Conservation (phyloP, 148 eudicot species). For the Camellia japonica region DNA sequence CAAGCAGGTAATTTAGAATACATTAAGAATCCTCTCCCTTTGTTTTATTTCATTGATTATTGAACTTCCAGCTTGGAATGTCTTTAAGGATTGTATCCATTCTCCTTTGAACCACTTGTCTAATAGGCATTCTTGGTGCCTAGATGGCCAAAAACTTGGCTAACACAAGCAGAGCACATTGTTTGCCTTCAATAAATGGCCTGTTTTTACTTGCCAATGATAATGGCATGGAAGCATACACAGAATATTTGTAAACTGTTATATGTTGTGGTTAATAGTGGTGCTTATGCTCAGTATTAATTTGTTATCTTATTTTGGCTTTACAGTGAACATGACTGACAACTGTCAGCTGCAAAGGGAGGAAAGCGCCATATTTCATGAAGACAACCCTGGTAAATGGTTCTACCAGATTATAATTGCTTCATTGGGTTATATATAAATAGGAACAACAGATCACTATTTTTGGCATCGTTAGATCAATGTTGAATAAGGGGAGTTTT, state of each 20-base stretch:
- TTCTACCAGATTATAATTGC: not conserved
- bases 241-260: not conserved
- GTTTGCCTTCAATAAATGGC: not conserved
- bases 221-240: not conserved
- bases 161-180: not conserved
- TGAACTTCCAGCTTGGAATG: not conserved
- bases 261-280: not conserved
- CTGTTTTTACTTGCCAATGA: not conserved
- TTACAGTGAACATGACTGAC: slow-evolving; percentile 31
- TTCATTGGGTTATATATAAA: not conserved
- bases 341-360: slow-evolving; percentile 27
- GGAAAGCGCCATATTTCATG: slow-evolving; percentile 33
- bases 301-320: not conserved
- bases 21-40: not conserved
- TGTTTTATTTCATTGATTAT: not conserved
- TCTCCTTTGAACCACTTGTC: not conserved
- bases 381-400: slow-evolving; percentile 38
- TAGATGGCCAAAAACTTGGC: not conserved
- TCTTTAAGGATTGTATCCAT: not conserved
- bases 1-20: slow-evolving; percentile 33
- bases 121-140: not conserved
- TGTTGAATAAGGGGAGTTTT: not conserved
- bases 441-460: too few relatives aligned
- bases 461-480: slow-evolving; percentile 6
- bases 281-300: slow-evolving; percentile 1